Percentiles rank a stretch among this genome's conserved stretches.
These are phyloP conservation scores for Coniochaeta ligniaria DNA, from an alignment of 2,329 filamentous ascomycete species.

Conservation along the genomic window DNA sequence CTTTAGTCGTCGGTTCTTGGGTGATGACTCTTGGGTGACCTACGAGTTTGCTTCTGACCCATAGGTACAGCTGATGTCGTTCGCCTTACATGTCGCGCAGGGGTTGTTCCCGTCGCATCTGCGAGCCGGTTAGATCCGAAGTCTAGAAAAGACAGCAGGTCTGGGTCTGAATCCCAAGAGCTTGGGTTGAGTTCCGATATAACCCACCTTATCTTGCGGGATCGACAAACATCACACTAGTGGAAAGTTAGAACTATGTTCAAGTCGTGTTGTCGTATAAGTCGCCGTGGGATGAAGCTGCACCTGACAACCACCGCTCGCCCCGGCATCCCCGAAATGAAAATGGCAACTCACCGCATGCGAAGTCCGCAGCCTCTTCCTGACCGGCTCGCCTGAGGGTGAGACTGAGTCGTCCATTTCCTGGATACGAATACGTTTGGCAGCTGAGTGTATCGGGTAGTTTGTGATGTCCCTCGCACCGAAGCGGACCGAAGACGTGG, in stretches of 20 bases:
- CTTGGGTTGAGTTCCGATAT: not conserved
- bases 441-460: not conserved
- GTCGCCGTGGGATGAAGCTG: not conserved
- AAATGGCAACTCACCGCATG: constrained; percentile 26
- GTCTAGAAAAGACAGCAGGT: not conserved
- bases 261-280: not conserved
- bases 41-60: constrained; percentile 36
- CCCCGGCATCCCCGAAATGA: not conserved
- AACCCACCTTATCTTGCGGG: constrained; percentile 37
- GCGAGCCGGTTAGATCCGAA: constrained; percentile 3
- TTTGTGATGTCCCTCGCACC: not conserved
- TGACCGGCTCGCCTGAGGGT: constrained; percentile 19
- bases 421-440: not conserved
- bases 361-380: constrained; percentile 33
- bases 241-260: not conserved
- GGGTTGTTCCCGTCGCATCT: constrained; percentile 41
- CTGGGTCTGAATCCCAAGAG: not conserved
- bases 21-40: constrained; percentile 11
- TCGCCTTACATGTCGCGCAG: constrained; percentile 29
- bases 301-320: not conserved
- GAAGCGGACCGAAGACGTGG: constrained; percentile 1
- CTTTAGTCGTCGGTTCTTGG: not conserved
- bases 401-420: not conserved
- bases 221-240: constrained; percentile 39
- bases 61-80: constrained; percentile 31